A percentile compares a stretch with the other conserved stretches of the same genome.
phyloP scores from a whole-genome alignment of 768 basidiomycete species.

The Sutorius australiensis region DNA sequence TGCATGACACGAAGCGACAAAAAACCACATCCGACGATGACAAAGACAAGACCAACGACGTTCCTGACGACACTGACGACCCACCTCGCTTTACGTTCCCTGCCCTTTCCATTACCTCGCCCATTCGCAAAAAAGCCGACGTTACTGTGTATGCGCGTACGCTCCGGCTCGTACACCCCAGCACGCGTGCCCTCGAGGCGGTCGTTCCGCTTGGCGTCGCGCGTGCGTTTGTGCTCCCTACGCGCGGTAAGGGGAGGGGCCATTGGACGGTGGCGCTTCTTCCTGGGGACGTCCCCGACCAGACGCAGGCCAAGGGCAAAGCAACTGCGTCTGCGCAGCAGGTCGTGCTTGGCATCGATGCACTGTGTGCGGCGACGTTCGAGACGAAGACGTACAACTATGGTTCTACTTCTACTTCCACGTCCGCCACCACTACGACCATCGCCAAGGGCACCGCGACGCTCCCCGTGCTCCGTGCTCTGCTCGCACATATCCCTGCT shows the following conservation, averaged over 20 bases:
- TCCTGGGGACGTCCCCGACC: slow-evolving; percentile 48
- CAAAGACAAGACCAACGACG: slow-evolving; percentile 27
- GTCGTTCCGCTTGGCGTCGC: slow-evolving; percentile 48
- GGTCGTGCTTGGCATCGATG: slow-evolving; percentile 71
- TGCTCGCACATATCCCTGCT: slow-evolving; percentile 43
- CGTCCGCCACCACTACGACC: slow-evolving; percentile 26
- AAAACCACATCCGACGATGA: slow-evolving; percentile 18
- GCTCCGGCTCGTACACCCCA: slow-evolving; percentile 51
- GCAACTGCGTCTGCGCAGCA: slow-evolving; percentile 43
- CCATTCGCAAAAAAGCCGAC: slow-evolving; percentile 73
- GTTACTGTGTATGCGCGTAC: slow-evolving; percentile 51
- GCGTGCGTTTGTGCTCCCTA: slow-evolving; percentile 70
- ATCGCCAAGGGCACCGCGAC: slow-evolving; percentile 55
- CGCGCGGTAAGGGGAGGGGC: slow-evolving; percentile 64
- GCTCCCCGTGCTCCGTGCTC: neutral
- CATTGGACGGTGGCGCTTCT: slow-evolving; percentile 73
- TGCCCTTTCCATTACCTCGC: slow-evolving; percentile 64
- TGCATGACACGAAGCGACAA: slow-evolving; percentile 14
- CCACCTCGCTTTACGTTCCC: slow-evolving; percentile 56
- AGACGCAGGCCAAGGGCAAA: slow-evolving; percentile 26
- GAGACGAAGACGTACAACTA: slow-evolving; percentile 37
- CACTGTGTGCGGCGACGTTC: slow-evolving; percentile 43
- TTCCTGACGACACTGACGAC: slow-evolving; percentile 31
- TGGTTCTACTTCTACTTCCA: slow-evolving; percentile 17
- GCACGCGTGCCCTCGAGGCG: slow-evolving; percentile 46